phyloP scores from a whole-genome alignment of 1,284 basidiomycete species.

The Cerioporus squamosus region DNA sequence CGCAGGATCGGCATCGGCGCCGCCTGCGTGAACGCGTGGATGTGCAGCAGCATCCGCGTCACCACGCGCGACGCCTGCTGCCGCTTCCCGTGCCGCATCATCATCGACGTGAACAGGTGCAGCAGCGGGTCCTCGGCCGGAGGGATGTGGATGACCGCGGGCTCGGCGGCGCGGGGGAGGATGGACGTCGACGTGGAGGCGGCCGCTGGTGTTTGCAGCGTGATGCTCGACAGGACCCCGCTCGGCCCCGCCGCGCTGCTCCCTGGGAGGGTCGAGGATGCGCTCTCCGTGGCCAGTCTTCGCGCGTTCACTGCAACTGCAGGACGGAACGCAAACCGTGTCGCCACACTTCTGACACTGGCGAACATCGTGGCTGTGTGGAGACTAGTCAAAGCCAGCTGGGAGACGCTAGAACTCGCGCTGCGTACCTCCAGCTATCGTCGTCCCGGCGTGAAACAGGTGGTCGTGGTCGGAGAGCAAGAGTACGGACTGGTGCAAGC shows the following conservation, averaged over 20 bases:
- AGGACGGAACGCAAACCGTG: constrained; percentile 13
- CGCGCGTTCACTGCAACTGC: constrained; percentile 2
- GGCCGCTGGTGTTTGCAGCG: background rate
- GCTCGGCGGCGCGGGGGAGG: background rate
- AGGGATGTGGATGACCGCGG: constrained; percentile 55
- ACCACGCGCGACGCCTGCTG: constrained; percentile 64
- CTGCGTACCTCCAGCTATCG: too few relatives aligned
- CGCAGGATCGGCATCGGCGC: constrained; percentile 81
- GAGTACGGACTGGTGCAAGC: too few relatives aligned
- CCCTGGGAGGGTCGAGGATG: constrained; percentile 2
- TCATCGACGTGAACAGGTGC: constrained; percentile 66
- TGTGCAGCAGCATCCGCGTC: constrained; percentile 65
- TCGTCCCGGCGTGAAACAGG: too few relatives aligned
- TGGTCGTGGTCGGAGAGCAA: too few relatives aligned
- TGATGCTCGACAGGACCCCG: background rate
- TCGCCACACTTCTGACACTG: constrained; percentile 7
- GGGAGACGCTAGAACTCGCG: too few relatives aligned
- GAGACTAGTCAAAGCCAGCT: too few relatives aligned
- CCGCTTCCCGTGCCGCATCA: constrained; percentile 74
- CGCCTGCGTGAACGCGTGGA: constrained; percentile 76
- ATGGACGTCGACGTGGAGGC: background rate
- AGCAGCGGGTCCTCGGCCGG: constrained; percentile 80
- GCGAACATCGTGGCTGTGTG: constrained; percentile 11
- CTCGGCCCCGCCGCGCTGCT: background rate
- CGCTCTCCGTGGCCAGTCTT: constrained; percentile 13